phyloP scores from a whole-genome alignment of 78 protist genomes.

The Anaeramoeba ignava region DNA sequence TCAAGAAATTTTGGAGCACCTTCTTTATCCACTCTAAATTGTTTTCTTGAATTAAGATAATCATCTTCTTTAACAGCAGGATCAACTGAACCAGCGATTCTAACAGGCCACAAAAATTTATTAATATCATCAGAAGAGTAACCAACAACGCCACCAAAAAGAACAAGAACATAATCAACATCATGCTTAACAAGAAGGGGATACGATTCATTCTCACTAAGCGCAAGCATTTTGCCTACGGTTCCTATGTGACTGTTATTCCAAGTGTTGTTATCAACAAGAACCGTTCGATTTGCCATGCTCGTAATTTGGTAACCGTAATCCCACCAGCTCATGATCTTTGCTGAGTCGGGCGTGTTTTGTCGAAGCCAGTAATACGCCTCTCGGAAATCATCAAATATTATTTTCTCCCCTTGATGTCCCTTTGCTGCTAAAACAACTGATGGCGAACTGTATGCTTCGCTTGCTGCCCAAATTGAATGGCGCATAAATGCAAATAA shows the following conservation, averaged over 20 bases:
- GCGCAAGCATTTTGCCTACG: slow-evolving; percentile 13
- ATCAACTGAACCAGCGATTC: no score
- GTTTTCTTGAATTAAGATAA: no score
- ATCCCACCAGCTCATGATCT: slow-evolving; percentile 94
- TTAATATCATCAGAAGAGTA: slow-evolving; percentile 89
- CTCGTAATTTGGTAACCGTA: slow-evolving; percentile 97
- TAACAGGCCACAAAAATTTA: slow-evolving; percentile 95
- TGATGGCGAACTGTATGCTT: slow-evolving; percentile 94
- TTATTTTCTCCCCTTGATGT: slow-evolving; percentile 60
- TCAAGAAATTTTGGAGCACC: slow-evolving; percentile 57
- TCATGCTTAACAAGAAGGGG: slow-evolving; percentile 7
- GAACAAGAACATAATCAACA: slow-evolving; percentile 18
- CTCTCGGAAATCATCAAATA: slow-evolving; percentile 97
- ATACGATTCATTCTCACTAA: slow-evolving; percentile 33
- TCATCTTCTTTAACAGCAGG: no score
- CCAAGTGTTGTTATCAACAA: slow-evolving; percentile 39
- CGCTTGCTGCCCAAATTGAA: slow-evolving; percentile 88
- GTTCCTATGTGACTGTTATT: slow-evolving; percentile 32
- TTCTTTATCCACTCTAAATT: no score
- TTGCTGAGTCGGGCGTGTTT: slow-evolving; percentile 87
- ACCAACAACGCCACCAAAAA: slow-evolving; percentile 47
- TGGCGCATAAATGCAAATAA: slow-evolving; percentile 69
- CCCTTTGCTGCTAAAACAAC: slow-evolving; percentile 70
- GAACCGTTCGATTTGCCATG: slow-evolving; percentile 68
- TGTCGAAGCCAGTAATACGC: slow-evolving; percentile 92